Evolutionary conservation across 129 eudicot species (phyloP), one percentile per base, ranked within the genome.

Genomic region (Deinandra increscens): DNA sequence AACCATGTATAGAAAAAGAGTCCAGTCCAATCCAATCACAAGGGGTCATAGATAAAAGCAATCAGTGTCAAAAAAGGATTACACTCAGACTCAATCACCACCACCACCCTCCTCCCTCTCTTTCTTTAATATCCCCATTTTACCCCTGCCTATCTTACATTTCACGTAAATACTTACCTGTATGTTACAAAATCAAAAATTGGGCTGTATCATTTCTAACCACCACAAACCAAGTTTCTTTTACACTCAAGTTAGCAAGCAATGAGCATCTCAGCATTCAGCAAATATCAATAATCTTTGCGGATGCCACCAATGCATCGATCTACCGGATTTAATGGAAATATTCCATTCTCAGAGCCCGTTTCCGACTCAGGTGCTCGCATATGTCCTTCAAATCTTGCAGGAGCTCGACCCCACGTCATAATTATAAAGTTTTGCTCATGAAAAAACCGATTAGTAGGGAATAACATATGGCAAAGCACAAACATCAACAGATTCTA

Each of bases 391-490:
- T 61, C 22, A 6, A 29, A 34, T 53, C 51, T 61, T 54, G 37
- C 72, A 63, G 56, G 63, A 72, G 66, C 64, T 54, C 56, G 33
- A 44, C 64, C 78, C 71, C 74, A 36, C 22, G 13, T 45, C 61
- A 60, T 48, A 60, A 60, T 64, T 56, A 70, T 65, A 26, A 26
- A 26, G 39, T 58, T 56, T 26, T 31, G 39, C 73, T 53, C 45
- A 33, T 77, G 22, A 36, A 53, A 53, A 72, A 61, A 42, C 76
- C 69, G 49, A 64, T 86, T 83, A 89, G 87, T 83, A 86, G 39
- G 96, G 96, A 66, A 89, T 80, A 51, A 89, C 92, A 77, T 89
- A 89, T 33, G 90, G 96, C 80, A 89, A 70, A 54, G 92, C 96
- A 78, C 69, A 84, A 73, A 86, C 66, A 75, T 89, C 92, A 44